Percentiles rank a stretch among this genome's conserved stretches.
Conservation (phyloP, 495 filamentous ascomycete genomes). For the Penicillium longicatenatum region DNA sequence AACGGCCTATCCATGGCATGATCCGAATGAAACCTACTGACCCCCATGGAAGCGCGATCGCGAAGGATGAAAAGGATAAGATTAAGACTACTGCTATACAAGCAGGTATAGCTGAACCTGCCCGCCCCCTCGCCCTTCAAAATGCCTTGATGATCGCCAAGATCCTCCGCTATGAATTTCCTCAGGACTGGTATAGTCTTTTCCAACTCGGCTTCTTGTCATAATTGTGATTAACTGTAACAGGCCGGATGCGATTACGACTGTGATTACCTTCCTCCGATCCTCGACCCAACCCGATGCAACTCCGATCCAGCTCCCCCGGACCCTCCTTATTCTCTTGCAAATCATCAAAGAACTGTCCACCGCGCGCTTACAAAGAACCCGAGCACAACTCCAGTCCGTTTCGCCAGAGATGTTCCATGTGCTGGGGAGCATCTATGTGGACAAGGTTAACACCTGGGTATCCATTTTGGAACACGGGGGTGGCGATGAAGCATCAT, state of each 20-base stretch:
- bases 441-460: constrained; percentile 73
- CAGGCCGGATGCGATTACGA: constrained; percentile 52
- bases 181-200: constrained; percentile 66
- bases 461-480: constrained; percentile 56
- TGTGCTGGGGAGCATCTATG: constrained; percentile 74
- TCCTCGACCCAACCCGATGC: constrained; percentile 43
- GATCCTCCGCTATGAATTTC: constrained; percentile 85
- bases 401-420: constrained; percentile 79
- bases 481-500: constrained; percentile 56
- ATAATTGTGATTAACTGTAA: constrained; percentile 13
- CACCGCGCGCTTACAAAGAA: constrained; percentile 70
- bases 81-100: constrained; percentile 75
- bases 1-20: neutral
- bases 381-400: constrained; percentile 69
- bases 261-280: constrained; percentile 63
- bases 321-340: constrained; percentile 74
- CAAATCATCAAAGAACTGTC: constrained; percentile 88
- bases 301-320: constrained; percentile 60
- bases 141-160: constrained; percentile 88
- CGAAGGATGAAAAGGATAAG: constrained; percentile 68
- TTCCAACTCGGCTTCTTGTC: neutral
- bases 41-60: constrained; percentile 58
- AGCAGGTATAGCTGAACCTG: constrained; percentile 71
- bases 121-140: constrained; percentile 73
- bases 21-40: constrained; percentile 22